Evolutionary conservation across 2,329 filamentous ascomycete species (phyloP).

Genomic region (Diaporthe citrichinensis): DNA sequence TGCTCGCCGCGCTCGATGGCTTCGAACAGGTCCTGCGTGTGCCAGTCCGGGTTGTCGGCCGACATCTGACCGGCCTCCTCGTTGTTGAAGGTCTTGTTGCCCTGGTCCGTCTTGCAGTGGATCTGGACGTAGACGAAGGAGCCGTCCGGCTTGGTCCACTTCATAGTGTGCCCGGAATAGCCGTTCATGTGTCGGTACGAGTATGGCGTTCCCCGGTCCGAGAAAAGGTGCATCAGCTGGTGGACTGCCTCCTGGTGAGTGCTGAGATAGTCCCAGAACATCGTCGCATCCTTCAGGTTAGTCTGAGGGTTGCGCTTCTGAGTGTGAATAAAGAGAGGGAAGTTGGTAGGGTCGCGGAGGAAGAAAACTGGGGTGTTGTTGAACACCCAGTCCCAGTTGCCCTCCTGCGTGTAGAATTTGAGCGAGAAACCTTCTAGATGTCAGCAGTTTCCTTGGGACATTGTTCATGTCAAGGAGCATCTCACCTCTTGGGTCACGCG

Average conservation of each 20-base stretch:
- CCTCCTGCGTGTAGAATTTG: conserved; percentile 82
- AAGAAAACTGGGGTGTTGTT: conserved; percentile 87
- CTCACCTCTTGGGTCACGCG: conserved; percentile 78
- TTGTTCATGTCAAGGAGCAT: not conserved
- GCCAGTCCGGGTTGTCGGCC: conserved; percentile 72
- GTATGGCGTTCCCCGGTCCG: conserved; percentile 75
- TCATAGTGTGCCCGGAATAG: conserved; percentile 77
- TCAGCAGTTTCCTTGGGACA: not conserved
- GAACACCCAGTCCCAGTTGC: conserved; percentile 82
- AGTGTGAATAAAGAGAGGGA: conserved; percentile 82
- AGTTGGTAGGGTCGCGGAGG: conserved; percentile 80
- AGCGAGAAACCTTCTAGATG: conserved; percentile 69
- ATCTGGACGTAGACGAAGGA: conserved; percentile 77
- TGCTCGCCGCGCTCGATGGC: conserved; percentile 72
- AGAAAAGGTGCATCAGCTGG: conserved; percentile 76
- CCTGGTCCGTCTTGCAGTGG: conserved; percentile 75
- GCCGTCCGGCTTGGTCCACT: conserved; percentile 76
- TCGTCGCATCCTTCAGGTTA: conserved; percentile 78
- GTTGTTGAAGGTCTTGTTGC: conserved; percentile 71
- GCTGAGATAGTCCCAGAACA: conserved; percentile 72
- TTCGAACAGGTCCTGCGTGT: conserved; percentile 75
- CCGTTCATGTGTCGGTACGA: conserved; percentile 77
- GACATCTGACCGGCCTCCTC: conserved; percentile 69
- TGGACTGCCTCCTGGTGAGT: conserved; percentile 75
- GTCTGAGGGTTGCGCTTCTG: conserved; percentile 83